These are phyloP conservation scores for Nakaseomyces delphensis DNA, from an alignment of 1,139 yeast species.

Conservation along the genomic window DNA sequence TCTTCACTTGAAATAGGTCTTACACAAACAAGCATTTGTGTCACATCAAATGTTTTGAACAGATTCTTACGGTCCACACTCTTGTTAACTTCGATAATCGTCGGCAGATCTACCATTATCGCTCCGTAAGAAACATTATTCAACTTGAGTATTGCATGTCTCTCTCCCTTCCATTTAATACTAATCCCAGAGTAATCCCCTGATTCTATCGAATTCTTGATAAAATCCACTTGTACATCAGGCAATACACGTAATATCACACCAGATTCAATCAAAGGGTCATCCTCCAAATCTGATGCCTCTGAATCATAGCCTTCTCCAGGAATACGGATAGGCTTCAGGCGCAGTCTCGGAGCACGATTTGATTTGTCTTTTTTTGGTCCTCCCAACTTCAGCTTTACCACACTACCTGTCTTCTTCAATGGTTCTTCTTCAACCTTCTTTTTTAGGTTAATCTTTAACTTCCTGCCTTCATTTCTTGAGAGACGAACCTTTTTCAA, in stretches of 20 bases:
- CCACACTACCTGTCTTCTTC: constrained; percentile 9
- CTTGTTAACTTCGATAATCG: constrained; percentile 78
- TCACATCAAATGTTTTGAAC: constrained; percentile 76
- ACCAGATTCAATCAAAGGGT: constrained; percentile 85
- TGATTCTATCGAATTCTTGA: constrained; percentile 70
- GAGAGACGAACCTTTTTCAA: constrained; percentile 24
- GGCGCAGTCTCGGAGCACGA: constrained; percentile 55
- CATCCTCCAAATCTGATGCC: constrained; percentile 93
- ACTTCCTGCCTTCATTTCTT: constrained; percentile 10
- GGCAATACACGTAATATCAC: constrained; percentile 70
- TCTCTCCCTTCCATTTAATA: constrained; percentile 68
- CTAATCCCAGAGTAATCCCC: constrained; percentile 70
- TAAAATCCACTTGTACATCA: constrained; percentile 54
- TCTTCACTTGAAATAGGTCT: constrained; percentile 50
- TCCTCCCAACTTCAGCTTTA: constrained; percentile 28
- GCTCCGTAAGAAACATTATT: constrained; percentile 63
- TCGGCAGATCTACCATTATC: constrained; percentile 80
- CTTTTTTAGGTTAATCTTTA: constrained; percentile 31
- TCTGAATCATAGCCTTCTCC: constrained; percentile 97
- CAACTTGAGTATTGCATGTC: constrained; percentile 59
- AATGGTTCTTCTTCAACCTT: constrained; percentile 10
- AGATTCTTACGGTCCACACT: constrained; percentile 84
- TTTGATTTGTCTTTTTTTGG: constrained; percentile 25
- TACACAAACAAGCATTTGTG: constrained; percentile 76
- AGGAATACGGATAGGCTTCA: constrained; percentile 76